Conservation (phyloP, 2,329 filamentous ascomycete genomes). For the Massarina eburnea region DNA sequence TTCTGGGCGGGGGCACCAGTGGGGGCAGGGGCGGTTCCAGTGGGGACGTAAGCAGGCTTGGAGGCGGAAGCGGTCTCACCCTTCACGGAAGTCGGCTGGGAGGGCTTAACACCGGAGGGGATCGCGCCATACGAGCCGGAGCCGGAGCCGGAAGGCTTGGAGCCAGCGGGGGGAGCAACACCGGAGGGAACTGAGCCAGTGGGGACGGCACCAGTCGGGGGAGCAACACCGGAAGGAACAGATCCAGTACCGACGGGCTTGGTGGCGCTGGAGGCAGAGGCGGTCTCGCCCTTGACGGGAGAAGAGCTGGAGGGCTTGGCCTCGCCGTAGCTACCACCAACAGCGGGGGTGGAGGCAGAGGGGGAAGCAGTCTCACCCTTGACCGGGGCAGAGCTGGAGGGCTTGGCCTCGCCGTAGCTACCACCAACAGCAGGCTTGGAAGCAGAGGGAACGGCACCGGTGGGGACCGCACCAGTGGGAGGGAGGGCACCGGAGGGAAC, state of each 20-base stretch:
- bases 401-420: slow-evolving; percentile 5
- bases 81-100: neutral
- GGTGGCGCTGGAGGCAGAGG: slow-evolving; percentile 2
- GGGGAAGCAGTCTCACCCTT: too few species aligned
- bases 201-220: neutral
- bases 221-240: slow-evolving; percentile 1
- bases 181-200: slow-evolving; percentile 6
- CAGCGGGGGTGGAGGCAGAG: neutral
- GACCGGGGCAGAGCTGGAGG: too few species aligned
- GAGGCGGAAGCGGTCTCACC: slow-evolving; percentile 6
- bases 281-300: neutral
- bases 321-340: neutral
- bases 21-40: slow-evolving; percentile 23
- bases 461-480: slow-evolving; percentile 11
- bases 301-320: neutral
- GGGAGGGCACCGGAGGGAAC: slow-evolving; percentile 8
- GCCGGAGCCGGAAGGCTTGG: neutral
- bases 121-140: neutral
- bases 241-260: slow-evolving; percentile 6
- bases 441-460: slow-evolving; percentile 14
- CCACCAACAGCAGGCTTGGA: slow-evolving; percentile 6
- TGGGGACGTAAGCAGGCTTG: neutral
- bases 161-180: slow-evolving; percentile 23
- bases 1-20: slow-evolving; percentile 32
- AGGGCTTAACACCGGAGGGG: slow-evolving; percentile 18